Percentiles rank a stretch among this genome's conserved stretches.
Evolutionary conservation across 306 rosid species (phyloP).

Genomic region (Glycyrrhiza uralensis): DNA sequence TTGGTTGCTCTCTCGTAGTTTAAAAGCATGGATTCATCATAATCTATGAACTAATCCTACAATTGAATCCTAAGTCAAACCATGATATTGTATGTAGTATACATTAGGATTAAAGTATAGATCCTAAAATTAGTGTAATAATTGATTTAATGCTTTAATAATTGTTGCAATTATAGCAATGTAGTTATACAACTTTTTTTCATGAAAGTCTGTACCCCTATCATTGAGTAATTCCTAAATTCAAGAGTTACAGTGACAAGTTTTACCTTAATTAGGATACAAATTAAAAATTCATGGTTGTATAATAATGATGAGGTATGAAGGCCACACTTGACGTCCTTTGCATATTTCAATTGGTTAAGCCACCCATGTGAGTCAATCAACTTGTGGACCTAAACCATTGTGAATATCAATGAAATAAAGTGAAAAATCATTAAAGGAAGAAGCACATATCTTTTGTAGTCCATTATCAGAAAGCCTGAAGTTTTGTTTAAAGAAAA

Average conservation of each 20-base stretch:
- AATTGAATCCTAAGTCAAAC: too few species aligned
- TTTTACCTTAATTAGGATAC: neutral
- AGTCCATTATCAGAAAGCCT: conserved; percentile 4
- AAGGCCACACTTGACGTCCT: too few species aligned
- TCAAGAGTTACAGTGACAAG: neutral
- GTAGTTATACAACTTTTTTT: neutral
- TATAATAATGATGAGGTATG: neutral
- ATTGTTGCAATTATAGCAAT: neutral
- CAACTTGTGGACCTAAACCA: conserved; percentile 29
- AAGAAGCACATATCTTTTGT: conserved; percentile 19
- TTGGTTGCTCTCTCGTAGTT: neutral
- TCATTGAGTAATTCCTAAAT: neutral
- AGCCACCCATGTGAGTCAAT: neutral
- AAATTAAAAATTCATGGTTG: neutral
- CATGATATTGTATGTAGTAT: too few species aligned
- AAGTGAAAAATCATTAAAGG: conserved; percentile 19
- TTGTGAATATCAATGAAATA: conserved; percentile 7
- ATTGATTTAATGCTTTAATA: neutral
- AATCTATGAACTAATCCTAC: too few species aligned
- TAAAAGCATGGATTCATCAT: neutral
- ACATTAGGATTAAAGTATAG: neutral
- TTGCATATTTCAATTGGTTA: too few species aligned
- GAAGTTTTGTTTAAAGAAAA: neutral
- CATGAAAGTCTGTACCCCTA: neutral
- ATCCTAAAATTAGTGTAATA: neutral